Percentiles rank a stretch among this genome's conserved stretches.
phyloP scores from a whole-genome alignment of 805 yeast species.

The Starmerella apis region DNA sequence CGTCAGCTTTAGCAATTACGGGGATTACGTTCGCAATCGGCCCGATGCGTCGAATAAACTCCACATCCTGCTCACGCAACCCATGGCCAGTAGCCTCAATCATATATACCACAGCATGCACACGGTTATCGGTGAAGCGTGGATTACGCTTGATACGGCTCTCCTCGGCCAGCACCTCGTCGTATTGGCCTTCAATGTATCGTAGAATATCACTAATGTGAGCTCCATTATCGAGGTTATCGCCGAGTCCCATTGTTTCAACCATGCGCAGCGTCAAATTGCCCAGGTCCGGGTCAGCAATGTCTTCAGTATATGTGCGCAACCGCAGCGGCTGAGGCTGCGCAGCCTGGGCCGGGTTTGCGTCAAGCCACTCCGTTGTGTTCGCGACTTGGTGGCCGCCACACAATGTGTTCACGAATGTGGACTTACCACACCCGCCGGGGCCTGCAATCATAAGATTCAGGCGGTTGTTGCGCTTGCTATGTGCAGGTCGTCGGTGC shows the following conservation, averaged over 20 bases:
- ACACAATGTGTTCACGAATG: conserved; percentile 81
- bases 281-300: conserved; percentile 24
- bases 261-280: conserved; percentile 42
- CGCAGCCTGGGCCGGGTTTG: conserved; percentile 26
- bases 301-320: conserved; percentile 26
- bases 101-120: conserved; percentile 69
- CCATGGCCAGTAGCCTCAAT: conserved; percentile 51
- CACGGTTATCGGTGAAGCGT: conserved; percentile 58
- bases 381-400: conserved; percentile 58
- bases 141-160: conserved; percentile 64
- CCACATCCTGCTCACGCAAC: conserved; percentile 60
- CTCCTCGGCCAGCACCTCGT: conserved; percentile 62
- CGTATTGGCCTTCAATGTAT: conserved; percentile 62
- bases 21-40: conserved; percentile 78
- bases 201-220: conserved; percentile 43
- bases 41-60: conserved; percentile 66
- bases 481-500: conserved; percentile 20
- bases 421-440: conserved; percentile 85
- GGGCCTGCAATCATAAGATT: conserved; percentile 81
- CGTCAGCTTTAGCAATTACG: conserved; percentile 74
- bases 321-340: conserved; percentile 26
- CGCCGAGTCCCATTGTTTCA: conserved; percentile 72
- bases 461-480: conserved; percentile 42
- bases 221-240: conserved; percentile 52
- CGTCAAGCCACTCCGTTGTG: conserved; percentile 25